phyloP scores from a whole-genome alignment of 2,329 filamentous ascomycete species.

The Verticillium longisporum region DNA sequence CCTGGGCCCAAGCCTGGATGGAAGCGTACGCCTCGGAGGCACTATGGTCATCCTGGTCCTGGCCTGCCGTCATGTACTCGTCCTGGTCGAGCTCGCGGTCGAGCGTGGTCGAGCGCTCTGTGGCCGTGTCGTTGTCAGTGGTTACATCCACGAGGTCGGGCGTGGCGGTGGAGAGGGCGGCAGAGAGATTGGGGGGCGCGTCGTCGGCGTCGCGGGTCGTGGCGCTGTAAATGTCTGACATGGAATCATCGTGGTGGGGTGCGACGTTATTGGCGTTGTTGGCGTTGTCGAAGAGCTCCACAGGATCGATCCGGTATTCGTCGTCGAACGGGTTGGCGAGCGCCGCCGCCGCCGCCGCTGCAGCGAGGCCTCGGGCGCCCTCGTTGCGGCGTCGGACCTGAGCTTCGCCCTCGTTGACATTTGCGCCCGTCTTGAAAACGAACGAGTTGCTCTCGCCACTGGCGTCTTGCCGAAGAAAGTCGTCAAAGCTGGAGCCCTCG shows the following conservation, averaged over 20 bases:
- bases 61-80: constrained; percentile 46
- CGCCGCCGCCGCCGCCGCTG: constrained; percentile 21
- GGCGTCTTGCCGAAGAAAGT: constrained; percentile 47
- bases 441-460: constrained; percentile 47
- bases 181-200: constrained; percentile 9
- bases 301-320: constrained; percentile 44
- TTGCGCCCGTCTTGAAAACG: constrained; percentile 51
- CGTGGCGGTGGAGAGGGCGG: constrained; percentile 14
- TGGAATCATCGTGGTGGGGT: constrained; percentile 37
- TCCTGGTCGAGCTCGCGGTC: constrained; percentile 29
- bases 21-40: constrained; percentile 45
- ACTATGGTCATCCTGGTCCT: constrained; percentile 35
- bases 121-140: constrained; percentile 7
- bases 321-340: constrained; percentile 56
- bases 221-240: constrained; percentile 51
- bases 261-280: constrained; percentile 31
- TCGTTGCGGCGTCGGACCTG: constrained; percentile 41
- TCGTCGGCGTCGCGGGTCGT: constrained; percentile 35
- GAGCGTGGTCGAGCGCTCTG: constrained; percentile 10
- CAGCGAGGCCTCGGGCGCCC: constrained; percentile 37
- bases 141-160: constrained; percentile 24
- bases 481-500: constrained; percentile 46
- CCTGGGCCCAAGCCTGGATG: constrained; percentile 59
- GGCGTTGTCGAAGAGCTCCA: constrained; percentile 36
- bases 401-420: constrained; percentile 27